A percentile compares a stretch with the other conserved stretches of the same genome.
phyloP scores from a whole-genome alignment of 1,284 basidiomycete species.

The Ganoderma sinense region DNA sequence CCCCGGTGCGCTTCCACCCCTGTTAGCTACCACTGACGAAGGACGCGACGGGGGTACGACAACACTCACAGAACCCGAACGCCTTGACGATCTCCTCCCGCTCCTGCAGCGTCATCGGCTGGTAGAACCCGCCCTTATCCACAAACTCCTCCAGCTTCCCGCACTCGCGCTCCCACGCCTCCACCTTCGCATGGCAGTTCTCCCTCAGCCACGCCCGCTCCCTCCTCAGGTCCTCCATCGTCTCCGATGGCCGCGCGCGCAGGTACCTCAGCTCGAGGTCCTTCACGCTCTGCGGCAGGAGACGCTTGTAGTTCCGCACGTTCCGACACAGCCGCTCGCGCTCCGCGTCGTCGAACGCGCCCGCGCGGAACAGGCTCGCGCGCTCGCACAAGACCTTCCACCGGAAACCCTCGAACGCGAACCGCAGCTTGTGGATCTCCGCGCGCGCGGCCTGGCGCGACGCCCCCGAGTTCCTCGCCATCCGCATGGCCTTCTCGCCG shows the following conservation, averaged over 20 bases:
- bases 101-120: constrained; percentile 57
- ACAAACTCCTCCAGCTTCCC: constrained; percentile 42
- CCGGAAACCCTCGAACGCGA: constrained; percentile 46
- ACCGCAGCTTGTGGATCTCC: constrained; percentile 44
- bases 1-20: constrained; percentile 48
- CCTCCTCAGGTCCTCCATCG: constrained; percentile 30
- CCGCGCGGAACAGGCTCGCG: constrained; percentile 5
- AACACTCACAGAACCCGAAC: constrained; percentile 52
- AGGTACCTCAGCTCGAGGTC: constrained; percentile 20
- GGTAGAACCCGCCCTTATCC: constrained; percentile 45
- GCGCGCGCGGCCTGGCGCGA: constrained; percentile 46
- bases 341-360: not conserved
- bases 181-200: constrained; percentile 43
- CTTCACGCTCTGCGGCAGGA: constrained; percentile 9
- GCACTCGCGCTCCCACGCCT: constrained; percentile 43
- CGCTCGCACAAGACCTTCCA: constrained; percentile 38
- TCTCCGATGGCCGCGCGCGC: constrained; percentile 19
- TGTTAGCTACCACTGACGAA: not conserved
- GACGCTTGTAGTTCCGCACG: constrained; percentile 20
- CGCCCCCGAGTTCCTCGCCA: constrained; percentile 42
- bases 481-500: constrained; percentile 49
- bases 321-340: constrained; percentile 30
- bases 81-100: constrained; percentile 54
- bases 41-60: not conserved
- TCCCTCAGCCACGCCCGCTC: constrained; percentile 46